phyloP scores from a whole-genome alignment of 306 rosid species.

The Lithocarpus polystachyus region DNA sequence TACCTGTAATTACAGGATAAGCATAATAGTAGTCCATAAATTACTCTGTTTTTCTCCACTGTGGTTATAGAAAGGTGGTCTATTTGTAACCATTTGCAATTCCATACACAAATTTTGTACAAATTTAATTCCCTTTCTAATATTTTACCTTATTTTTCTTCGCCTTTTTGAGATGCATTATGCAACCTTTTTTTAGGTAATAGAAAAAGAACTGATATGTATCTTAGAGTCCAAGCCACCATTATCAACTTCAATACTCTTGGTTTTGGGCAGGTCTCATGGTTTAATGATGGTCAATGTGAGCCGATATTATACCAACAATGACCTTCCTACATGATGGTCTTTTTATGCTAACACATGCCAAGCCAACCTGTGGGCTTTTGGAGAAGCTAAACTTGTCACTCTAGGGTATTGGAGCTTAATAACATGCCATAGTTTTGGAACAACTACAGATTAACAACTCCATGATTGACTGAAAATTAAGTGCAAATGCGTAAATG shows the following conservation, averaged over 20 bases:
- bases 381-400: background rate
- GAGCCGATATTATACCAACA: background rate
- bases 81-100: background rate
- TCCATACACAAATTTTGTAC: background rate
- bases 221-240: background rate
- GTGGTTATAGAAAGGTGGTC: background rate
- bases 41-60: background rate
- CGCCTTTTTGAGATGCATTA: background rate
- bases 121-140: background rate
- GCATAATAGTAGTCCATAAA: background rate
- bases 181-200: background rate
- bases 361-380: background rate
- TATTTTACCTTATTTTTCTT: background rate
- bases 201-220: too few relatives aligned
- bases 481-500: background rate
- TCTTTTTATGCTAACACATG: background rate
- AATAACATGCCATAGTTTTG: background rate
- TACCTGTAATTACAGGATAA: background rate
- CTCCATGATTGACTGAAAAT: background rate
- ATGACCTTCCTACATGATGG: background rate
- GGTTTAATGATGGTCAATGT: background rate
- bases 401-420: background rate
- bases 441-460: background rate
- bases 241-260: background rate
- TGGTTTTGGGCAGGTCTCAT: background rate